Percentiles rank a stretch among this genome's conserved stretches.
These are phyloP conservation scores for Eremochloa ophiuroides DNA, from an alignment of 176 grass and related monocot genomes.

Conservation along the genomic window DNA sequence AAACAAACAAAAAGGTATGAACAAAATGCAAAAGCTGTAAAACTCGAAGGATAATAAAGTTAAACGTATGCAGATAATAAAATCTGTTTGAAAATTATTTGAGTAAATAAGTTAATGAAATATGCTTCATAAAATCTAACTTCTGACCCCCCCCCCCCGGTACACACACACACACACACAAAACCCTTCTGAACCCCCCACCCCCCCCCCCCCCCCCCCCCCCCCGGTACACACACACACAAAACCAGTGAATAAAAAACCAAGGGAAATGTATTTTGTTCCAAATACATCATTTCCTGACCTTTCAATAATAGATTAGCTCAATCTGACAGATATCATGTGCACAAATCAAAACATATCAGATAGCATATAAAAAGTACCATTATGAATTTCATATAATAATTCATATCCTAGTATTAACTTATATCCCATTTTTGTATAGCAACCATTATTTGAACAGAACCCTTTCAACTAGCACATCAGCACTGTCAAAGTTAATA, in stretches of 20 bases:
- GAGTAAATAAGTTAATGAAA: neutral
- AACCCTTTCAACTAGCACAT: neutral
- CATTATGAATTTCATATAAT: neutral
- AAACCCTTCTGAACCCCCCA: no score
- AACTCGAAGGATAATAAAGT: neutral
- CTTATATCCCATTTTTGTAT: neutral
- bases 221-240: no score
- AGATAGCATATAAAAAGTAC: neutral
- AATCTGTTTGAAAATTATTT: slow-evolving; percentile 3
- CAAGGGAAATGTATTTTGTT: neutral
- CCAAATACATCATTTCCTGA: neutral
- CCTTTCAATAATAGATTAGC: neutral
- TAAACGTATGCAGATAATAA: neutral
- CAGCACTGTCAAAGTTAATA: neutral
- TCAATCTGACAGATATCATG: neutral
- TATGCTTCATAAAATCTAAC: slow-evolving; percentile 3
- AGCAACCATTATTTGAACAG: neutral
- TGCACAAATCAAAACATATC: neutral
- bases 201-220: no score
- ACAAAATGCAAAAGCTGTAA: neutral
- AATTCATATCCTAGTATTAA: neutral
- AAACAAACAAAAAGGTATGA: slow-evolving; percentile 10
- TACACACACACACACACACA: no score
- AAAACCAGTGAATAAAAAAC: neutral
- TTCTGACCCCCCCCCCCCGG: slow-evolving; percentile 3